Evolutionary conservation across 768 basidiomycete genomes (phyloP).

Genomic region (Omphalotus guepiniiformis): DNA sequence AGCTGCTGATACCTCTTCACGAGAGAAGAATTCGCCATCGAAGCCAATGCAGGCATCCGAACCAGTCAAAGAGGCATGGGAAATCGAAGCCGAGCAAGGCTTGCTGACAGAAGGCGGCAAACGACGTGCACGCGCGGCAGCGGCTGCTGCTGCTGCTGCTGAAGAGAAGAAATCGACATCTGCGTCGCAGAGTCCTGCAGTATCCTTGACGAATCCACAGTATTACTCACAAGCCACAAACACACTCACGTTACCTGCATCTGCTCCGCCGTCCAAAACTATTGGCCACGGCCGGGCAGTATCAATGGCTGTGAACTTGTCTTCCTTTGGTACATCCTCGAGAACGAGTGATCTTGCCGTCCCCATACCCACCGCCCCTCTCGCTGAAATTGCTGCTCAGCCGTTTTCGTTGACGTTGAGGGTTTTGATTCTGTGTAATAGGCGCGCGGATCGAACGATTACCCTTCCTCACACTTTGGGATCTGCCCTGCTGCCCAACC

Average conservation of each 20-base stretch:
- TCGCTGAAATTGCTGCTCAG: conserved; percentile 56
- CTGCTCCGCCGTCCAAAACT: conserved; percentile 47
- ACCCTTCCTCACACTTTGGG: conserved; percentile 41
- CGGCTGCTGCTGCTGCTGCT: conserved; percentile 30
- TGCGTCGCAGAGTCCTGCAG: not conserved
- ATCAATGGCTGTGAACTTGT: conserved; percentile 44
- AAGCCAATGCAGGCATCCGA: conserved; percentile 23
- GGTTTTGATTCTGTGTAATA: conserved; percentile 55
- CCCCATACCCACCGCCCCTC: conserved; percentile 65
- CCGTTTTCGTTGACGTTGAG: conserved; percentile 57
- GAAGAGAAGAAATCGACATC: conserved; percentile 13
- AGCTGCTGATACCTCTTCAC: conserved; percentile 7
- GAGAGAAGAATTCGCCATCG: conserved; percentile 7
- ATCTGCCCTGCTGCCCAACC: conserved; percentile 46
- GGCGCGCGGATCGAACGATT: conserved; percentile 65
- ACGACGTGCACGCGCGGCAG: conserved; percentile 56
- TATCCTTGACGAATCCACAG: conserved; percentile 47
- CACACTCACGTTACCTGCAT: conserved; percentile 63
- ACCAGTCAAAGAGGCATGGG: conserved; percentile 68
- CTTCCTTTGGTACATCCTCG: not conserved
- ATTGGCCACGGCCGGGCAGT: conserved; percentile 57
- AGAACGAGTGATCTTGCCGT: conserved; percentile 44
- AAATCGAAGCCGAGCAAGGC: conserved; percentile 74
- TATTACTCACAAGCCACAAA: conserved; percentile 55
- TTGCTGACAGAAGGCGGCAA: conserved; percentile 71